These are phyloP conservation scores for Macrotyloma uniflorum DNA, from an alignment of 306 rosid genomes.

Conservation along the genomic window DNA sequence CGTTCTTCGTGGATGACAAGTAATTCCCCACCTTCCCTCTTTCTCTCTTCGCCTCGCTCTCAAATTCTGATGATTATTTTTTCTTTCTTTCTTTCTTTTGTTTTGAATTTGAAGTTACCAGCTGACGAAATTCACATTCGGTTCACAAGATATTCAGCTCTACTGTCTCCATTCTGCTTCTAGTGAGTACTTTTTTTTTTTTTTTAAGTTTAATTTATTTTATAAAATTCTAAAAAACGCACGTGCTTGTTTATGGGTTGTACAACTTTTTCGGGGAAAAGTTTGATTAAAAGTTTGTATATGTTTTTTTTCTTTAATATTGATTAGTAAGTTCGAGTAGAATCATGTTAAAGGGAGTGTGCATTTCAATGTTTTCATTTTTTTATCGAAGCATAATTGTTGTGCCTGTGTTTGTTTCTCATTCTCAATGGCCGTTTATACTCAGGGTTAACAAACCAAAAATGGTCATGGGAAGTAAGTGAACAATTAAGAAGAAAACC, in stretches of 20 bases:
- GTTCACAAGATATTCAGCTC: conserved; percentile 74
- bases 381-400: too few species aligned
- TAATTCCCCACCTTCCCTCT: conserved; percentile 38
- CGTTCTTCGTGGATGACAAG: conserved; percentile 83
- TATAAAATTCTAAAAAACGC: neutral
- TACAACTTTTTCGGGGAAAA: neutral
- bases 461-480: too few species aligned
- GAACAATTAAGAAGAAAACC: neutral
- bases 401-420: neutral
- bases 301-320: neutral
- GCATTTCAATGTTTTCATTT: too few species aligned
- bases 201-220: neutral
- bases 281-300: neutral
- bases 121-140: conserved; percentile 78
- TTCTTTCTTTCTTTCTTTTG: neutral
- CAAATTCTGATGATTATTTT: neutral
- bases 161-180: conserved; percentile 88
- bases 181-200: conserved; percentile 56
- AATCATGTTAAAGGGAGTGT: too few species aligned
- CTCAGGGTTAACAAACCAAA: too few species aligned
- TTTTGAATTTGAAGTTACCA: conserved; percentile 62
- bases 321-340: neutral
- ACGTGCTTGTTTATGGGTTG: neutral
- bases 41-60: neutral
- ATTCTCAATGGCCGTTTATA: too few species aligned